Base-by-base conservation (phyloP, 2,329 filamentous ascomycete genomes). In the Fusarium torulosum region DNA sequence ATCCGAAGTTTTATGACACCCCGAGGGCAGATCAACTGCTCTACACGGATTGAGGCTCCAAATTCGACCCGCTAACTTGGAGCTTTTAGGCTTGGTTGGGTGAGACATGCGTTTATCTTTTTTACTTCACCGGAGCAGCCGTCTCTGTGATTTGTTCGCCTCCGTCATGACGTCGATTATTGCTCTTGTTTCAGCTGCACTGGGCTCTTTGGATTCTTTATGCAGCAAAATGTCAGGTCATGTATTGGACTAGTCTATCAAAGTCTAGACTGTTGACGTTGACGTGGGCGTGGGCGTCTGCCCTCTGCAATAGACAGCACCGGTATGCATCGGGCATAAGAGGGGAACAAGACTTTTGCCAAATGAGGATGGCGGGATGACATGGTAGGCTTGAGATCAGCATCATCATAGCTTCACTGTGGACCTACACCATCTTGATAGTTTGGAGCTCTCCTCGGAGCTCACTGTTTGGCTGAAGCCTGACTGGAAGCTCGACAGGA, bases 281-380 rank as follows among this genome's bases (percentile, higher is more conserved):
- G 54, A 63, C 52, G 40, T 61, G 41, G 42, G 37, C 52, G 40
- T 61, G 41, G 42, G 37, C 33, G 17, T 31, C 27, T 29, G 27
- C 27, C 11, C 27, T 29, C 27, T 29, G 27, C 27, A 29, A 29
- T 29, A 29, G 27, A 29, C 3, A 29, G 27, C 27, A 29, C 27
- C 27, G 27, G 50, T 61, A 45, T 38, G 15, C 31, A 35, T 46
- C 53, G 44, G 54, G 17, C 54, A 31, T 45, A 41, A 42, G 53
- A 51, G 47, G 47, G 46, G 43, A 42, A 29, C 37, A 62, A 52
- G 49, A 58, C 23, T 23, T 15, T 13, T 37, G 25, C 35, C 61
- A 46, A 69, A 69, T 69, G 51, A 45, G 49, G 60, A 63, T 63
- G n/a, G 45, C 56, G 66, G 66, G 56, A 69, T 69, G 66, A 69